Base-by-base conservation (phyloP, 495 filamentous ascomycete species). In the Ascodesmis nigricans region DNA sequence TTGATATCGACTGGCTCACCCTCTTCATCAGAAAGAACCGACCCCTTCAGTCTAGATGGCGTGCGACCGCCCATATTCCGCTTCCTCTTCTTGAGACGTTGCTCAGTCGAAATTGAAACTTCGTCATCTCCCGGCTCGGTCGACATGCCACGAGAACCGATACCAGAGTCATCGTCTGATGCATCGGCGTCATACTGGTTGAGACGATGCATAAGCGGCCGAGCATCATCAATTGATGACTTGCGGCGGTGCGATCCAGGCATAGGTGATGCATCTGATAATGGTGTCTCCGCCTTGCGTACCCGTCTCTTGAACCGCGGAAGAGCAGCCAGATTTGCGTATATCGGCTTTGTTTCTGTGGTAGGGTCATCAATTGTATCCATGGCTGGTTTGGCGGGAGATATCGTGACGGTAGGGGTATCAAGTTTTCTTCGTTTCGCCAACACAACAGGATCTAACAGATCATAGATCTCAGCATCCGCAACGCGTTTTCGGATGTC, bases 401-500 rank as follows among this genome's bases (percentile, higher is more conserved):
- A n/a, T n/a, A n/a, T n/a, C n/a, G n/a, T n/a, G n/a, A n/a, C n/a
- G n/a, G n/a, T n/a, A n/a, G n/a, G n/a, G n/a, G n/a, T n/a, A n/a
- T n/a, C n/a, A n/a, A n/a, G 57, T 45, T 65, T 75, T 39, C 75
- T 68, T 24, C 82, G 66, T 52, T 76, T 91, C 9, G 66, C 55
- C 20, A 62, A 58, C 53, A 84, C 81, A 31, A 76, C 73, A 35
- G 87, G 80, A 42, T 91, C 78, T 26, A 99, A 67, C 53, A 71
- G 78, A 21, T 82, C 67, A 49, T 78, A 81, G 21, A 99, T 54
- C n/a, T 69, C 65, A 1, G 79, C 77, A 2, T 71, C 75, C 8
- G 73, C 78, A 25, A 95, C 72, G 39, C 81, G 73, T 35, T 71
- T 75, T 48, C 79, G 78, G 42, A 91, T 73, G 50, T 91, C 77